Conservation (phyloP, 768 basidiomycete genomes). For the Phanerochaete sordida region DNA sequence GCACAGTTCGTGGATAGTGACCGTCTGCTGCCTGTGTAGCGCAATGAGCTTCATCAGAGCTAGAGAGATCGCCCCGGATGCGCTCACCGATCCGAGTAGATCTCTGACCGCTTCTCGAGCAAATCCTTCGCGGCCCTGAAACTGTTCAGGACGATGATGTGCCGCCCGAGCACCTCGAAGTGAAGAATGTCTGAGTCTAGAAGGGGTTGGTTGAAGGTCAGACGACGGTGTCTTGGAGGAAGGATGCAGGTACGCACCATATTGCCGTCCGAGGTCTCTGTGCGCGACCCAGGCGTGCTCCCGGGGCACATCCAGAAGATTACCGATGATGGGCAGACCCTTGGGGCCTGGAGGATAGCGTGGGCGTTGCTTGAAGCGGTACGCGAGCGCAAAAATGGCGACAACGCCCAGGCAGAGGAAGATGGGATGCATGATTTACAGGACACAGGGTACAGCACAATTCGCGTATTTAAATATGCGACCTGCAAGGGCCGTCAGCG, state of each 20-base stretch:
- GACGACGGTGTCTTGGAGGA: too few relatives aligned
- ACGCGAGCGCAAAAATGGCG: too few relatives aligned
- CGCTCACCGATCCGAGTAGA: slow-evolving; percentile 24
- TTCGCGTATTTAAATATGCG: too few relatives aligned
- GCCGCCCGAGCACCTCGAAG: slow-evolving; percentile 11
- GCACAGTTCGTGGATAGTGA: slow-evolving; percentile 1
- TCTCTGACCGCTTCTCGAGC: slow-evolving; percentile 21
- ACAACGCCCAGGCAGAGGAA: too few relatives aligned
- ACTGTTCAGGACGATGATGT: slow-evolving; percentile 22
- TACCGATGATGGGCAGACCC: background rate
- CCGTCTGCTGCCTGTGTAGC: background rate
- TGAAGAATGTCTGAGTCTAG: slow-evolving; percentile 12
- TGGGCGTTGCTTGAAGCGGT: too few relatives aligned
- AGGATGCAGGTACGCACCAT: background rate
- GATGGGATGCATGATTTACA: too few relatives aligned
- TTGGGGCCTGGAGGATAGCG: background rate
- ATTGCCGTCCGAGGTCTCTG: background rate
- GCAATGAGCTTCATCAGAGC: too few relatives aligned
- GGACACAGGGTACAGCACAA: too few relatives aligned
- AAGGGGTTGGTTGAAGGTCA: background rate
- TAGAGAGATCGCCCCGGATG: background rate
- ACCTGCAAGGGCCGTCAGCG: too few relatives aligned
- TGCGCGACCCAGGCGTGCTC: too few relatives aligned
- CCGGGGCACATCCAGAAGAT: background rate
- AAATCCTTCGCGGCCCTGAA: slow-evolving; percentile 19